Percentiles rank a stretch among this genome's conserved stretches.
Evolutionary conservation across 768 basidiomycete species (phyloP).

Genomic region (Kwoniella newhampshirensis): DNA sequence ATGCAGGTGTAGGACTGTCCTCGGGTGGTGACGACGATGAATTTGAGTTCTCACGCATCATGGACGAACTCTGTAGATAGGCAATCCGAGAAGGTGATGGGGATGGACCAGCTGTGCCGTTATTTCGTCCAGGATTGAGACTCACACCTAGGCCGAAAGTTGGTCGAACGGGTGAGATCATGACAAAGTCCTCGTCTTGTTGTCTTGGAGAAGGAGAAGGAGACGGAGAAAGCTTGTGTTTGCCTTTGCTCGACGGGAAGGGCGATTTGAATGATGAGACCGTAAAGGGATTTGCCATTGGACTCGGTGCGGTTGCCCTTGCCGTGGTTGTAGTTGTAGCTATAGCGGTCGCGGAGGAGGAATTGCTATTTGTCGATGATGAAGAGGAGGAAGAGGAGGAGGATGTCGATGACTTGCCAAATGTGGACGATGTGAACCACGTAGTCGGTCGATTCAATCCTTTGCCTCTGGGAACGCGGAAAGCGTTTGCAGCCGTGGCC

Average conservation of each 20-base stretch:
- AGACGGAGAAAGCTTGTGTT: constrained; percentile 45
- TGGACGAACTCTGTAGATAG: constrained; percentile 10
- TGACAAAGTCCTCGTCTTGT: constrained; percentile 47
- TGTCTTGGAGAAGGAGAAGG: constrained; percentile 34
- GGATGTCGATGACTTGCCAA: constrained; percentile 18
- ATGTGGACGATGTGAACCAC: constrained; percentile 57
- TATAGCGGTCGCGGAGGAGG: constrained; percentile 1
- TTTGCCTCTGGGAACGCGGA: constrained; percentile 25
- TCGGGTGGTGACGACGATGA: constrained; percentile 32
- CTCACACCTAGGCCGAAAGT: constrained; percentile 14
- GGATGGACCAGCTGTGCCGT: constrained; percentile 6
- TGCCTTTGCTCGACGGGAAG: constrained; percentile 35
- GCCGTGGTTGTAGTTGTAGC: neutral
- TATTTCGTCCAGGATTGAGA: neutral
- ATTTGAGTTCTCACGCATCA: constrained; percentile 14
- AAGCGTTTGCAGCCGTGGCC: constrained; percentile 2
- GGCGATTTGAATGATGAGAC: constrained; percentile 26
- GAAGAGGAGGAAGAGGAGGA: constrained; percentile 18
- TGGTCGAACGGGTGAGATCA: constrained; percentile 43
- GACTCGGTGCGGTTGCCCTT: constrained; percentile 8
- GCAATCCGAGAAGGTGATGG: constrained; percentile 16
- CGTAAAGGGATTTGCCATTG: constrained; percentile 29
- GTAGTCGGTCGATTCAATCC: constrained; percentile 65
- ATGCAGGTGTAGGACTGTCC: constrained; percentile 44
- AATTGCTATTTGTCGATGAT: neutral